Evolutionary conservation across 768 basidiomycete species (phyloP).

Genomic region (Russula sp.): DNA sequence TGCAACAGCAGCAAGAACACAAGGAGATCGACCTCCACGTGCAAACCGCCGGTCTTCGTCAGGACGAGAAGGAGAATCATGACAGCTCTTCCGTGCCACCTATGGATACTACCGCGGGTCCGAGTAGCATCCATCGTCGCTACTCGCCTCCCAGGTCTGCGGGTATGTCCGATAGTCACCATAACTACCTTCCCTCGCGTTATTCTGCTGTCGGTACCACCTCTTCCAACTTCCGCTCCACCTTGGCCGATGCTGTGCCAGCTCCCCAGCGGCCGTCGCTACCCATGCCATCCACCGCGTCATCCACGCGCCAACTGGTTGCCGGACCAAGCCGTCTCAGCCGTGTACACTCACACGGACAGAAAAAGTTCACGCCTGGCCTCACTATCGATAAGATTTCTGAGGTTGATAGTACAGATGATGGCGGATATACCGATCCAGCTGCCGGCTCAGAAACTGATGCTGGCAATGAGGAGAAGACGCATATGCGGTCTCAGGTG

Average conservation of each 20-base stretch:
- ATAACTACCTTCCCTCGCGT: slow-evolving; percentile 18
- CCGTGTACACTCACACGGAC: slow-evolving; percentile 28
- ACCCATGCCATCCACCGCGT: slow-evolving; percentile 19
- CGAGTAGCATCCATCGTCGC: slow-evolving; percentile 21
- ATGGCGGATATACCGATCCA: slow-evolving; percentile 37
- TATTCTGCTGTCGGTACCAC: slow-evolving; percentile 14
- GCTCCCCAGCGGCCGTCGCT: slow-evolving; percentile 28
- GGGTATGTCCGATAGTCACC: slow-evolving; percentile 11
- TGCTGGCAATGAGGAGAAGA: slow-evolving; percentile 36
- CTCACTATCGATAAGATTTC: slow-evolving; percentile 50
- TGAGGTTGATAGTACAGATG: slow-evolving; percentile 45
- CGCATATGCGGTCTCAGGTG: slow-evolving; percentile 21
- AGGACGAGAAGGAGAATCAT: slow-evolving; percentile 31
- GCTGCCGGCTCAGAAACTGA: slow-evolving; percentile 42
- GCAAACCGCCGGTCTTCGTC: slow-evolving; percentile 9
- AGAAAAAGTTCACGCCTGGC: slow-evolving; percentile 28
- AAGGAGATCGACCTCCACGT: slow-evolving; percentile 31
- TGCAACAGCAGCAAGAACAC: slow-evolving; percentile 23
- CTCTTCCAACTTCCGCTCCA: slow-evolving; percentile 23
- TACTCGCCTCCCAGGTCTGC: slow-evolving; percentile 27
- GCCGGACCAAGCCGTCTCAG: slow-evolving; percentile 27
- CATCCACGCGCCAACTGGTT: slow-evolving; percentile 23
- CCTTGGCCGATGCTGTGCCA: slow-evolving; percentile 28
- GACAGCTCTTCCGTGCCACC: slow-evolving; percentile 7
- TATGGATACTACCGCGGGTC: not conserved